Percentiles rank a stretch among this genome's conserved stretches.
phyloP scores from a whole-genome alignment of 2,329 filamentous ascomycete species.

The Stachybotrys elegans region DNA sequence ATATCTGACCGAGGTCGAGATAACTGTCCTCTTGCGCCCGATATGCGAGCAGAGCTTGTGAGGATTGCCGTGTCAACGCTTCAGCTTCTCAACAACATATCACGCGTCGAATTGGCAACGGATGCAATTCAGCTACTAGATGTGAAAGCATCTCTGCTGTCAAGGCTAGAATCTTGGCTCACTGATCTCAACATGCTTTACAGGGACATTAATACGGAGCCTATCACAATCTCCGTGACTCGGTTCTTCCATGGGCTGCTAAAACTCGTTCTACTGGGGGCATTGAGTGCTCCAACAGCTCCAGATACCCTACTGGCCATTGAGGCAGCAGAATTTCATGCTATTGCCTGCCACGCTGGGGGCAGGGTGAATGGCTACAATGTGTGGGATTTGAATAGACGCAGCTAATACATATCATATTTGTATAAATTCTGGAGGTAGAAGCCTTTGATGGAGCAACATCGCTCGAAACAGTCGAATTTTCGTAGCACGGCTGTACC shows the following conservation, averaged over 20 bases:
- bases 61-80: conserved; percentile 26
- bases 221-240: conserved; percentile 27
- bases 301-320: too few relatives aligned
- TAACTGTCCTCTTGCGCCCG: conserved; percentile 26
- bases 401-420: too few relatives aligned
- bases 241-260: conserved; percentile 28
- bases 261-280: conserved; percentile 27
- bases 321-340: too few relatives aligned
- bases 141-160: conserved; percentile 24
- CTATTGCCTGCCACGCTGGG: too few relatives aligned
- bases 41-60: conserved; percentile 29
- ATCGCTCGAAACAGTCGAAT: too few relatives aligned
- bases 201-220: conserved; percentile 14
- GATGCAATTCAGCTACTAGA: conserved; percentile 18
- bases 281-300: too few relatives aligned
- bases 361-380: too few relatives aligned
- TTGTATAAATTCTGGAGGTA: too few relatives aligned
- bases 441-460: too few relatives aligned
- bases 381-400: too few relatives aligned
- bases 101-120: conserved; percentile 15
- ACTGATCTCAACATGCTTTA: conserved; percentile 19
- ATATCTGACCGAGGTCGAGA: conserved; percentile 12
- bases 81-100: conserved; percentile 24
- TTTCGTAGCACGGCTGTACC: too few relatives aligned
- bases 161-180: conserved; percentile 27